Evolutionary conservation across 2,329 filamentous ascomycete genomes (phyloP).

Genomic region (Eurotiales sp.): DNA sequence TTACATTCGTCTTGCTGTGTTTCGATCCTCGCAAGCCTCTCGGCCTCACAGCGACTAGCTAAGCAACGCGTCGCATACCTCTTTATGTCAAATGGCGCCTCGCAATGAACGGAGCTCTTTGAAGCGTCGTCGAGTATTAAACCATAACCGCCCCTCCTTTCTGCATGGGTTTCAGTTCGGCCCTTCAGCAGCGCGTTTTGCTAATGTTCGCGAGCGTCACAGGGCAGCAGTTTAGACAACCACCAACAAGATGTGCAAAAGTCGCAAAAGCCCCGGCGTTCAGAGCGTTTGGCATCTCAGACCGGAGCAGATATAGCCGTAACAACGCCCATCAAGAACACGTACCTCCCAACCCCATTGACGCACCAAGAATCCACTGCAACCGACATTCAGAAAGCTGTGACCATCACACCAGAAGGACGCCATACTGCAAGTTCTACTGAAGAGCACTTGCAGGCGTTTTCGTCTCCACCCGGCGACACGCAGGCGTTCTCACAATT

Average conservation of each 20-base stretch:
- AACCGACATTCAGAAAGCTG: conserved; percentile 62
- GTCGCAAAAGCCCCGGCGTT: conserved; percentile 79
- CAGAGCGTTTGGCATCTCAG: conserved; percentile 65
- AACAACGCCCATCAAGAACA: conserved; percentile 53
- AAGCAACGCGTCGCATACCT: not conserved
- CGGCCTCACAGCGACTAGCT: too few relatives aligned
- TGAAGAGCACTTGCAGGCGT: conserved; percentile 33
- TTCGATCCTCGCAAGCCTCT: not conserved
- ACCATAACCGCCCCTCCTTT: conserved; percentile 22
- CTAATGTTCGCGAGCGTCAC: conserved; percentile 18
- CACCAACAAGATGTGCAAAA: conserved; percentile 53
- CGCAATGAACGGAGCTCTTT: conserved; percentile 72
- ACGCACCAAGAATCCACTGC: conserved; percentile 65
- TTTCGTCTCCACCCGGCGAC: conserved; percentile 67
- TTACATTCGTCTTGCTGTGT: not conserved
- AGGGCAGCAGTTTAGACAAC: conserved; percentile 62
- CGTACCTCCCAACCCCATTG: conserved; percentile 76
- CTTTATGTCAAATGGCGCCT: conserved; percentile 42
- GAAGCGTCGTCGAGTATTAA: conserved; percentile 70
- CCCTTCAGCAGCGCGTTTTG: too few relatives aligned
- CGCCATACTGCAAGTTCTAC: conserved; percentile 46
- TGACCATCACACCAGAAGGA: conserved; percentile 65
- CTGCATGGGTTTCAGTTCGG: too few relatives aligned
- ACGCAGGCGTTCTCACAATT: conserved; percentile 81
- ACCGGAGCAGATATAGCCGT: conserved; percentile 49